Percentiles rank a stretch among this genome's conserved stretches.
phyloP scores from a whole-genome alignment of 2,329 filamentous ascomycete species.

The Nigrospora sphaerica region DNA sequence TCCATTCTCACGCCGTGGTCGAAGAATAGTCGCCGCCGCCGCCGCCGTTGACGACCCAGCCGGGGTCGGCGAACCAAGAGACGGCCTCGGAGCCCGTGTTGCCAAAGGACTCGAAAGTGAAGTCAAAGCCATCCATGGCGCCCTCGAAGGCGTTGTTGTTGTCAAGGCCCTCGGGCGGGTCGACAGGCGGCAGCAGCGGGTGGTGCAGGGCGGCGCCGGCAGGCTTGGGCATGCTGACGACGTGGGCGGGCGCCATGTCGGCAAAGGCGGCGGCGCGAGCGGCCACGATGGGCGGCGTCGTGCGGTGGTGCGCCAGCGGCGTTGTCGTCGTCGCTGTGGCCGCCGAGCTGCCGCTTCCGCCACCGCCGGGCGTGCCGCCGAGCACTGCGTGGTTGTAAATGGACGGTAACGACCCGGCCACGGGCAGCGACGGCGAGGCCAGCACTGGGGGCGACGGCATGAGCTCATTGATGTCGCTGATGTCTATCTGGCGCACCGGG shows the following conservation, averaged over 20 bases:
- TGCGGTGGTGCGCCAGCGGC: slow-evolving; percentile 3
- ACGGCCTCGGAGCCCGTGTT: slow-evolving; percentile 22
- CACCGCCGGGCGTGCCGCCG: slow-evolving; percentile 6
- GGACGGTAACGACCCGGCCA: background rate
- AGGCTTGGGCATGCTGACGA: slow-evolving; percentile 19
- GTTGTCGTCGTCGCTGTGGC: slow-evolving; percentile 14
- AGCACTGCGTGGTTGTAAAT: too few relatives aligned
- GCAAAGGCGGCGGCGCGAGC: slow-evolving; percentile 15
- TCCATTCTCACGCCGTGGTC: too few relatives aligned
- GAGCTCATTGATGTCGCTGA: slow-evolving; percentile 21
- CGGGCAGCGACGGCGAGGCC: slow-evolving; percentile 14
- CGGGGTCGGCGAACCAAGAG: slow-evolving; percentile 20
- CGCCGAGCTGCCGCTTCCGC: too few relatives aligned
- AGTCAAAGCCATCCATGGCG: slow-evolving; percentile 36
- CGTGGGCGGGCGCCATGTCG: slow-evolving; percentile 11
- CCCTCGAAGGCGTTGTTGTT: slow-evolving; percentile 45
- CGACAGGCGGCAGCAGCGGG: slow-evolving; percentile 19
- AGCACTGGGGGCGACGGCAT: slow-evolving; percentile 13
- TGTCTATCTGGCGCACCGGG: slow-evolving; percentile 20
- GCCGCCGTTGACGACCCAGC: slow-evolving; percentile 4
- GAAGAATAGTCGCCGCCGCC: slow-evolving; percentile 10
- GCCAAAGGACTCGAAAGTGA: slow-evolving; percentile 38
- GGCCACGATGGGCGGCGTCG: slow-evolving; percentile 9
- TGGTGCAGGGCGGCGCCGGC: slow-evolving; percentile 19
- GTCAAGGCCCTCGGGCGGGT: slow-evolving; percentile 30